phyloP scores from a whole-genome alignment of 177 flowering plant genomes.

The Vitis hybrid region DNA sequence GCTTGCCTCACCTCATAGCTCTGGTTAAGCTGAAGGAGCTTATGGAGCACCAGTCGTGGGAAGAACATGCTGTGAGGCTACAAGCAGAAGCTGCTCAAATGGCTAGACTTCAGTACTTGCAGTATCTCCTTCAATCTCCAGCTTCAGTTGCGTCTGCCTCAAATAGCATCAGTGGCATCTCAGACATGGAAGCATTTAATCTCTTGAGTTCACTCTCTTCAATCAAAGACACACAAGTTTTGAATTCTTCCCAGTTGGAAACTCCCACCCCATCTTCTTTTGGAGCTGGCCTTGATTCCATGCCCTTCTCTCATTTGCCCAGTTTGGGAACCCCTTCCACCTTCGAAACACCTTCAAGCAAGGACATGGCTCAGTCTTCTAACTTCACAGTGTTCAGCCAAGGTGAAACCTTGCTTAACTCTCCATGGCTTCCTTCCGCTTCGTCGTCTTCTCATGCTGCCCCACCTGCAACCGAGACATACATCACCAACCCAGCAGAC shows the following conservation, averaged over 20 bases:
- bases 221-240: slow-evolving; percentile 13
- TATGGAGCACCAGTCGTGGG: slow-evolving; percentile 40
- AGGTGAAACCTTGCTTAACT: slow-evolving; percentile 22
- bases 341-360: slow-evolving; percentile 12
- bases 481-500: slow-evolving; percentile 19
- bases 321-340: slow-evolving; percentile 26
- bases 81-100: slow-evolving; percentile 60
- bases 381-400: slow-evolving; percentile 10
- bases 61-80: slow-evolving; percentile 37
- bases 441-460: slow-evolving; percentile 24
- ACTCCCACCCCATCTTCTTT: slow-evolving; percentile 8
- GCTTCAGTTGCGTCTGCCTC: slow-evolving; percentile 7
- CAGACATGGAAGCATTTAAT: slow-evolving; percentile 43
- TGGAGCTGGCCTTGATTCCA: slow-evolving; percentile 13
- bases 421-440: slow-evolving; percentile 22
- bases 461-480: slow-evolving; percentile 10
- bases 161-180: slow-evolving; percentile 5
- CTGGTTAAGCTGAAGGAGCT: slow-evolving; percentile 64
- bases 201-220: slow-evolving; percentile 39
- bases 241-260: slow-evolving; percentile 19
- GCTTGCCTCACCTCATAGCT: slow-evolving; percentile 69
- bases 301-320: slow-evolving; percentile 36
- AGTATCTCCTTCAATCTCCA: slow-evolving; percentile 56
- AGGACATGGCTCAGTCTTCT: slow-evolving; percentile 6
- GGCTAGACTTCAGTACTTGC: slow-evolving; percentile 57